A percentile compares a stretch with the other conserved stretches of the same genome.
Evolutionary conservation across 2,329 filamentous ascomycete genomes (phyloP).

Genomic region (Pseudogymnoascus sp.): DNA sequence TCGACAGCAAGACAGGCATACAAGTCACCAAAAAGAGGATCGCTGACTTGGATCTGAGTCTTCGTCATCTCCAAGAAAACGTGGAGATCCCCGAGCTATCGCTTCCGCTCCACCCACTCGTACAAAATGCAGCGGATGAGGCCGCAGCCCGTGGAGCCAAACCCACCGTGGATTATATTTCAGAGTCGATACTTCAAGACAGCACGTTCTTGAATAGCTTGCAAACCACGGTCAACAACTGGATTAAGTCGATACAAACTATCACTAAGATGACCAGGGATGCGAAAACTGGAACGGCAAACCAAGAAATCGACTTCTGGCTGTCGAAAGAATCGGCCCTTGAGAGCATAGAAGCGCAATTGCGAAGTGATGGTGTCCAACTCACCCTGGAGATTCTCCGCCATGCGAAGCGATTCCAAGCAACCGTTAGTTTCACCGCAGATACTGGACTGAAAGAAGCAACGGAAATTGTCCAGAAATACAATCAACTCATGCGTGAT

Average conservation of each 20-base stretch:
- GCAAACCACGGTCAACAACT: constrained; percentile 88
- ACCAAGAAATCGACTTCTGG: constrained; percentile 99
- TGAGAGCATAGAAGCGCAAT: constrained; percentile 82
- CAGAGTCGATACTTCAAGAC: constrained; percentile 68
- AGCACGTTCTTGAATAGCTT: constrained; percentile 89
- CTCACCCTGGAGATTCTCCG: constrained; percentile 92
- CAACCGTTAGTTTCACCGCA: constrained; percentile 90
- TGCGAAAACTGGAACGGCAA: constrained; percentile 66
- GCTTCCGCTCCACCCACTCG: constrained; percentile 77
- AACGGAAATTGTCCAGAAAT: constrained; percentile 93
- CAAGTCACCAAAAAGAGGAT: constrained; percentile 96
- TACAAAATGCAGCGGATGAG: constrained; percentile 77
- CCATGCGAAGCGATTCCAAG: constrained; percentile 95
- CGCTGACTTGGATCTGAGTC: constrained; percentile 82
- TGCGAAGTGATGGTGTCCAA: constrained; percentile 79
- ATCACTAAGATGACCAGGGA: constrained; percentile 94
- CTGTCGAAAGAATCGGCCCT: constrained; percentile 91
- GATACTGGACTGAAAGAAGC: constrained; percentile 96
- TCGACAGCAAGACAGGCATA: constrained; percentile 88
- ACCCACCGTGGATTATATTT: constrained; percentile 71
- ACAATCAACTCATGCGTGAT: constrained; percentile 97
- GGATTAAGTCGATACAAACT: constrained; percentile 97
- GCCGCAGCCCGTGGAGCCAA: constrained; percentile 59
- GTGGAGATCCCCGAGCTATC: constrained; percentile 93
- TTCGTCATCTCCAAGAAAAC: constrained; percentile 92